Conservation (phyloP, 768 basidiomycete species). For the Favolaschia claudopus region DNA sequence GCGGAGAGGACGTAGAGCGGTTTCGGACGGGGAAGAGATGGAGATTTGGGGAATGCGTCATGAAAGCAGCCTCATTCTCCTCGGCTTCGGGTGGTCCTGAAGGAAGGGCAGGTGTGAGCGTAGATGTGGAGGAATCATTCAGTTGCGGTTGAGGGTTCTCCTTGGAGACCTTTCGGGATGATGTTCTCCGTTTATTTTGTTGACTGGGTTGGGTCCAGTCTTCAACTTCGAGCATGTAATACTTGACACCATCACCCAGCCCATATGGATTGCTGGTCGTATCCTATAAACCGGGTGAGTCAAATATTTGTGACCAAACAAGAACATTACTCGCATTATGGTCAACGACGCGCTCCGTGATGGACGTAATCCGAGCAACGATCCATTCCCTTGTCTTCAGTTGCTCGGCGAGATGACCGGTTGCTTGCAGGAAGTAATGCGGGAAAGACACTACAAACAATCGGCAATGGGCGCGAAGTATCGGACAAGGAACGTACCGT, state of each 20-base stretch:
- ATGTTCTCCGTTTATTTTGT: conserved; percentile 63
- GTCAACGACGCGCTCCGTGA: conserved; percentile 86
- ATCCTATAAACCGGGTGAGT: conserved; percentile 55
- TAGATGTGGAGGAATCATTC: conserved; percentile 41
- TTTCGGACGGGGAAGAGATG: conserved; percentile 70
- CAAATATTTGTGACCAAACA: conserved; percentile 2
- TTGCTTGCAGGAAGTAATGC: conserved; percentile 94
- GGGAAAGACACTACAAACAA: conserved; percentile 85
- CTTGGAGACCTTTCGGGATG: conserved; percentile 57
- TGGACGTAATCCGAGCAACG: conserved; percentile 89
- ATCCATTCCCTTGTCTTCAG: conserved; percentile 94
- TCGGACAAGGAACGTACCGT: conserved; percentile 62
- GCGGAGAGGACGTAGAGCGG: conserved; percentile 72
- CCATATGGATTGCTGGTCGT: conserved; percentile 89
- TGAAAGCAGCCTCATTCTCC: conserved; percentile 78
- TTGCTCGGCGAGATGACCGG: conserved; percentile 86
- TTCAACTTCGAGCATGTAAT: conserved; percentile 93
- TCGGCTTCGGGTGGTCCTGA: conserved; percentile 74
- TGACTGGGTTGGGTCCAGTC: conserved; percentile 85
- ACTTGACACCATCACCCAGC: conserved; percentile 88
- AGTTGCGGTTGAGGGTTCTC: conserved; percentile 48
- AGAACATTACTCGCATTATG: conserved; percentile 60
- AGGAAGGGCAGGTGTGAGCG: conserved; percentile 62
- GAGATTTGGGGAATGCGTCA: conserved; percentile 68
- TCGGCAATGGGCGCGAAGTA: conserved; percentile 47